These are phyloP conservation scores for Globisporangium lucens DNA, from an alignment of 352 stramenopile genomes.

Conservation along the genomic window DNA sequence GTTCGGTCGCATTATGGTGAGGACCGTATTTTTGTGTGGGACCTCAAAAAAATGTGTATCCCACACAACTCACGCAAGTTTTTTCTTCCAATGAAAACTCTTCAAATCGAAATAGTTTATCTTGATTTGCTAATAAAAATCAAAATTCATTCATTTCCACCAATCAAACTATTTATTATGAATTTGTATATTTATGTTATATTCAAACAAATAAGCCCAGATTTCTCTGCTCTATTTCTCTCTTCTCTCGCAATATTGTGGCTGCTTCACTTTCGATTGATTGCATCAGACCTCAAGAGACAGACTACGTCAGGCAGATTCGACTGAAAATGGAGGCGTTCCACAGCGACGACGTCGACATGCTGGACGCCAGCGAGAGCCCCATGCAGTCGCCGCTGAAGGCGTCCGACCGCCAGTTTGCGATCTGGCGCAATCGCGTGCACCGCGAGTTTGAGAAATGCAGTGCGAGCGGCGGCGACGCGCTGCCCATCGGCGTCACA, in stretches of 20 bases:
- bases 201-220: background rate
- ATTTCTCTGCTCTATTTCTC: background rate
- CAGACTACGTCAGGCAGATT: background rate
- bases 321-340: background rate
- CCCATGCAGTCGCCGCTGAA: background rate
- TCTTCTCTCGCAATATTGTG: background rate
- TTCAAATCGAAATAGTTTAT: background rate
- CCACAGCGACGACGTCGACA: constrained; percentile 17
- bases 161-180: background rate
- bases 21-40: no score
- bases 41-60: background rate
- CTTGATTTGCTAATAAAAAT: background rate
- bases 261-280: background rate
- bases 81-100: background rate
- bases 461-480: constrained; percentile 9
- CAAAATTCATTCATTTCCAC: background rate
- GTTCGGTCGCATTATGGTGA: background rate
- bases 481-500: constrained; percentile 39
- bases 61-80: background rate
- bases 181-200: no score
- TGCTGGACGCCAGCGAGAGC: constrained; percentile 13
- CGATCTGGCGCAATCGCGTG: constrained; percentile 72
- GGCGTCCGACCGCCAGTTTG: constrained; percentile 45
- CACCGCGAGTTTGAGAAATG: constrained; percentile 78
- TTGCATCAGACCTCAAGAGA: background rate